A percentile compares a stretch with the other conserved stretches of the same genome.
Evolutionary conservation across 257 asterid species (phyloP).

Genomic region (Solanum ahanhuiri): DNA sequence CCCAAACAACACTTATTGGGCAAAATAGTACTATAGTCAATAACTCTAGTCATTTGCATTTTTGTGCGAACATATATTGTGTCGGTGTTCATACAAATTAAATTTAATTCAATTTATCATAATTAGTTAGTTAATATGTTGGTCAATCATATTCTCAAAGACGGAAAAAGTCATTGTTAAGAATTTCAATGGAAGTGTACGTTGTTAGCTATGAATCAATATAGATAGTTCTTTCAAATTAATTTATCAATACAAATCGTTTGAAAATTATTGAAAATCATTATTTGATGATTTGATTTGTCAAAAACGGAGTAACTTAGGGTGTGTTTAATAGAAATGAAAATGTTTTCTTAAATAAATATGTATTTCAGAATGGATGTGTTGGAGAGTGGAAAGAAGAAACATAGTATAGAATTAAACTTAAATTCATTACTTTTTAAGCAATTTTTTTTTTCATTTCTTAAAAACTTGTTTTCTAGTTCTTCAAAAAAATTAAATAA

Average conservation of each 20-base stretch:
- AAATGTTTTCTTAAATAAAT: not conserved
- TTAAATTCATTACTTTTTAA: not conserved
- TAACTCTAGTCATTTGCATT: not conserved
- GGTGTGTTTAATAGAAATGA: not conserved
- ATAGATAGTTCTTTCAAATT: not conserved
- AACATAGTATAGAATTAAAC: not conserved
- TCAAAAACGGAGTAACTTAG: not conserved
- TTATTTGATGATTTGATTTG: not conserved
- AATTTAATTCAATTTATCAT: not conserved
- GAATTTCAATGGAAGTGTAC: not conserved
- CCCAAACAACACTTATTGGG: not conserved
- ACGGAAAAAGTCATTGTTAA: not conserved
- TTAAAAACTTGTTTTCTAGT: not conserved
- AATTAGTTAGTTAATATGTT: not conserved
- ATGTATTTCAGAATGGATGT: not conserved
- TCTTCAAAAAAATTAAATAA: not conserved
- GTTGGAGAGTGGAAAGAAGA: not conserved
- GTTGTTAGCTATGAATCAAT: not conserved
- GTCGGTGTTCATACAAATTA: not conserved
- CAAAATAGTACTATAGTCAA: not conserved
- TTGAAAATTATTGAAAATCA: not conserved
- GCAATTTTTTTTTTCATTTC: not conserved
- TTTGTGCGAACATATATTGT: not conserved
- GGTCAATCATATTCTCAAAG: not conserved
- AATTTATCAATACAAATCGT: not conserved